These are phyloP conservation scores for Trapa incisa DNA, from an alignment of 345 rosid species.

Conservation along the genomic window DNA sequence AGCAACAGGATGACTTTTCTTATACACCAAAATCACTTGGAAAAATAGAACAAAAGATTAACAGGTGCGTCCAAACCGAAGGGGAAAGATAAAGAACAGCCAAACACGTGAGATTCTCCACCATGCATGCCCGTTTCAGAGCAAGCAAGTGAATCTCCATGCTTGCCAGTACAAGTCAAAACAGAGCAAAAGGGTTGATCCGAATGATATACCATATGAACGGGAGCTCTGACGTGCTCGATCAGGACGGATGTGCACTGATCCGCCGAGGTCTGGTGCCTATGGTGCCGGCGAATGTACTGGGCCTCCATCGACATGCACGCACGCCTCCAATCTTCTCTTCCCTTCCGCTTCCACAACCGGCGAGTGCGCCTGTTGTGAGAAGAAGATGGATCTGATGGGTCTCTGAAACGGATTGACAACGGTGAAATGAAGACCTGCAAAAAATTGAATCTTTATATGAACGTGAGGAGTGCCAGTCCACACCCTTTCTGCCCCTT, in stretches of 20 bases:
- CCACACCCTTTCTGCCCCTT: background rate
- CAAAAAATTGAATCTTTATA: background rate
- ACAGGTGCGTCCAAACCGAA: background rate
- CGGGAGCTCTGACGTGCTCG: slow-evolving; percentile 84
- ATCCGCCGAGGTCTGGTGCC: slow-evolving; percentile 40
- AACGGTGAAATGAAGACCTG: background rate
- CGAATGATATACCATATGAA: slow-evolving; percentile 49
- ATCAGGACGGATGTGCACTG: slow-evolving; percentile 74
- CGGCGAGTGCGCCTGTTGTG: background rate
- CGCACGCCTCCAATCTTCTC: background rate
- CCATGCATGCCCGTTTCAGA: too few relatives aligned
- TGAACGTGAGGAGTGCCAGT: background rate
- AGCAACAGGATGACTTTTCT: background rate
- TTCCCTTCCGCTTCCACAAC: background rate
- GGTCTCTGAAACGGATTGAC: background rate
- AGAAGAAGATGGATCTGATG: background rate
- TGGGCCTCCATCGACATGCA: slow-evolving; percentile 31
- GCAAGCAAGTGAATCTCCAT: too few relatives aligned
- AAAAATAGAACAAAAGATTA: background rate
- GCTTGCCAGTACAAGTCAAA: background rate
- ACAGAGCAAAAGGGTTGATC: slow-evolving; percentile 8
- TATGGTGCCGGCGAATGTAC: slow-evolving; percentile 49
- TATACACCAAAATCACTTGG: background rate
- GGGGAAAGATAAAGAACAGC: background rate
- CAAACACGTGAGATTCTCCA: background rate